Conservation (phyloP, 805 yeast species). For the Cyberlindnera mycetangii region DNA sequence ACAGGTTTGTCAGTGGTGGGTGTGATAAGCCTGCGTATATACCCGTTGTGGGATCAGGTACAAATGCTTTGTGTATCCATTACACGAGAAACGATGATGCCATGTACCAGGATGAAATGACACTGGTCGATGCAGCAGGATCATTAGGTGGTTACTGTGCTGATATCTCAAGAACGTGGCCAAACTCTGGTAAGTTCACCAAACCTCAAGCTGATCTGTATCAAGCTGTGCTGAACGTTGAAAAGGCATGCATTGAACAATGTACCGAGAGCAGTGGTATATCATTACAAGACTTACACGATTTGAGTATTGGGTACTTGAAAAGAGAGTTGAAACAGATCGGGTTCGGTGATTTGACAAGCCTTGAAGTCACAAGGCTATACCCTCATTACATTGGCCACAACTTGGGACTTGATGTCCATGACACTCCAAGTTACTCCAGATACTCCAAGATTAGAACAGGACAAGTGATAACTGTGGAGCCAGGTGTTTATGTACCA, state of each 20-base stretch:
- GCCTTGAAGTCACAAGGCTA: conserved; percentile 49
- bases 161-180: conserved; percentile 97
- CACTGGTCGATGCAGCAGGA: conserved; percentile 94
- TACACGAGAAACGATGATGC: conserved; percentile 90
- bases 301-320: conserved; percentile 56
- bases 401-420: conserved; percentile 89
- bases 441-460: conserved; percentile 49
- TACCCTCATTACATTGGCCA: conserved; percentile 98
- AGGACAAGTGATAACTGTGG: conserved; percentile 89
- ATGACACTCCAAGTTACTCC: conserved; percentile 69
- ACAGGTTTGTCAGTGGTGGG: conserved; percentile 80
- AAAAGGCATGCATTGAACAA: conserved; percentile 69
- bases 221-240: conserved; percentile 82
- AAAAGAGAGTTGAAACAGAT: conserved; percentile 64
- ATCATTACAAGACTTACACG: conserved; percentile 75
- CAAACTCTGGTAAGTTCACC: conserved; percentile 70
- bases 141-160: conserved; percentile 91
- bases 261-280: conserved; percentile 53
- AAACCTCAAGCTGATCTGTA: conserved; percentile 82
- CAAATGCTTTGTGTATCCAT: conserved; percentile 87
- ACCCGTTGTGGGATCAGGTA: conserved; percentile 96
- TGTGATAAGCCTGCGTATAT: conserved; percentile 88
- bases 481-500: conserved; percentile 94
- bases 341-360: conserved; percentile 57
- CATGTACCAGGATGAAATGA: conserved; percentile 73